These are phyloP conservation scores for Colletotrichum tropicale DNA, from an alignment of 2,329 filamentous ascomycete genomes.

Conservation along the genomic window DNA sequence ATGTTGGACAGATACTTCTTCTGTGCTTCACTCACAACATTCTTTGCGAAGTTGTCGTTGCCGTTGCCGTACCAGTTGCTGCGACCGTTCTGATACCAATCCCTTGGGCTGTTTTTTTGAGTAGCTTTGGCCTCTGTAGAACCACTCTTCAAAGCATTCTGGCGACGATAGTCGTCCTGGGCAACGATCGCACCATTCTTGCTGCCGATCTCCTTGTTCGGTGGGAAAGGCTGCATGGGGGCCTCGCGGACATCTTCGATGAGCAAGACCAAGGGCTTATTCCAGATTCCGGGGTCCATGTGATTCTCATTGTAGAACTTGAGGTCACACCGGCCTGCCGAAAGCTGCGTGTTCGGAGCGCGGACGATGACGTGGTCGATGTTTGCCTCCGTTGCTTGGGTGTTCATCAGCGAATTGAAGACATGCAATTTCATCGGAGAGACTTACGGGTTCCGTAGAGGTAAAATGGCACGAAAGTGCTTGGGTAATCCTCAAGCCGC, in stretches of 20 bases:
- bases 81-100: not conserved
- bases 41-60: not conserved
- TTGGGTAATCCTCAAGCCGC: slow-evolving; percentile 38
- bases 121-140: not conserved
- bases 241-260: slow-evolving; percentile 36
- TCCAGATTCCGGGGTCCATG: not conserved
- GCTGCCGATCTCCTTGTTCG: slow-evolving; percentile 26
- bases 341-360: slow-evolving; percentile 43
- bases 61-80: not conserved
- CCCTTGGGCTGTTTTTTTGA: not conserved
- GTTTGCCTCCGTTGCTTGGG: slow-evolving; percentile 31
- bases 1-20: not conserved
- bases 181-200: slow-evolving; percentile 27
- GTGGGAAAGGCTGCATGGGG: slow-evolving; percentile 41
- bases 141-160: not conserved
- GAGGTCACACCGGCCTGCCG: slow-evolving; percentile 27
- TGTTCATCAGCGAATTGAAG: not conserved
- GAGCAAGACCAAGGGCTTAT: slow-evolving; percentile 29
- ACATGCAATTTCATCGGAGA: not conserved
- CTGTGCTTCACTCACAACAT: not conserved
- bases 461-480: slow-evolving; percentile 45
- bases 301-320: slow-evolving; percentile 9
- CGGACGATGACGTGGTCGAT: slow-evolving; percentile 48
- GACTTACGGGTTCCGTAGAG: slow-evolving; percentile 40
- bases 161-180: not conserved